Evolutionary conservation across 768 basidiomycete species (phyloP), one percentile per base, ranked within the genome.

Genomic region (Naganishia kalamii): DNA sequence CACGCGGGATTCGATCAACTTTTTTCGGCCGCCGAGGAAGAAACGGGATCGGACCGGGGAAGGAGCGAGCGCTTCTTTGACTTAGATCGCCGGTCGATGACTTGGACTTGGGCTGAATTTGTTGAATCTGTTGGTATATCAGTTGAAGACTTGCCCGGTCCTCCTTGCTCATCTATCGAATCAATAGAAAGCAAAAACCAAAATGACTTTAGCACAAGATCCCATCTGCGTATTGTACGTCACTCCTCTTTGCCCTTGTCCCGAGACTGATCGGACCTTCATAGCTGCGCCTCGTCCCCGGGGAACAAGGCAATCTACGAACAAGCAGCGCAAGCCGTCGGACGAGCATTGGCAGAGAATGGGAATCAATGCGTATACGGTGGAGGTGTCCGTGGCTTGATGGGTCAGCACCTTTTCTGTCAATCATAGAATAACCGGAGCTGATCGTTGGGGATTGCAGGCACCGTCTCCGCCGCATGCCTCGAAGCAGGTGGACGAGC

Each of bases 281-380:
- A 32, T 40, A 64, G 63, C 71, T 94, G 92, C 74, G 92, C 85
- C 8, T 88, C 91, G 0, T 88, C 86, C 0, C 71, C 81, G 0
- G 91, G 92, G 27, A 83, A 80, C 35, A 79, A 83, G 57, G 79
- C 82, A 11, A 85, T 85, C 1, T 92, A 84, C 74, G 78, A 81
- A 27, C 76, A 81, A 21, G 89, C 91, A 15, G 91, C 91, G 1
- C 37, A 70, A 88, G 89, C 90, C 23, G 72, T 96, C 13, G 92
- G 89, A 41, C 77, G 80, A 48, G 89, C 91, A 0, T 79, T 94
- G 29, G 89, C 85, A 2, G 76, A 77, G 8, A 78, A 82, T 17
- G 80, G 82, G 0, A 81, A 86, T 2, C 83, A 85, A 3, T 81
- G 96, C 15, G 83, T 97, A 2, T 97, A 96, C 74, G 92, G 92